Base-by-base conservation (phyloP, 371 early-diverging fungal genomes). In the Lichtheimia ornata region DNA sequence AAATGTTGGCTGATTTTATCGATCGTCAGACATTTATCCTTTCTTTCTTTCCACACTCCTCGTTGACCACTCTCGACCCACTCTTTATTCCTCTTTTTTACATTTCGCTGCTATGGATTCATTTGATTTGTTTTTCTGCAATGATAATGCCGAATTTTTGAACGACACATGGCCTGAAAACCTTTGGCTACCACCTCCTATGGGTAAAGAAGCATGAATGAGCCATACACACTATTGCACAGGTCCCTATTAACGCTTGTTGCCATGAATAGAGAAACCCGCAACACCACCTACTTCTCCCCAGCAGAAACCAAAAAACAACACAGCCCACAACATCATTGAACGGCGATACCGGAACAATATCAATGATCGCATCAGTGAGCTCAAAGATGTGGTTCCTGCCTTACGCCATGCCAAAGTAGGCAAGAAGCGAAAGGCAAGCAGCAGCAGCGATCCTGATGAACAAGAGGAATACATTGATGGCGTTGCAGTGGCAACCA, bases 261-360 rank as follows among this genome's bases (percentile, higher is more conserved):
- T 35, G 35, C 35, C 35, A 47, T 47, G 11, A 6, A 18, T 2
- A n/a, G 47, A 47, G 6, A 22, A 22, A 5, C 47, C 47, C 17
- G 47, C 7, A 2, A 47, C 47, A 22, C 47, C 47, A 47, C 47
- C 47, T 18, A 22, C 22, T 18, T 47, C 47, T n/a, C 47, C 47
- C 17, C 47, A n/a, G n/a, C 47, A 47, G 18, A 47, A 47, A 47
- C 47, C 47, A 13, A 89, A 92, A 66, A 93, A 90, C 67, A 35
- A 35, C 9, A 85, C 88, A 13, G 90, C 93, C 0, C 95, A 94
- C 69, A 94, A 94, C 63, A 93, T 89, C 11, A 91, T 94, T 22
- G 95, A 94, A 71, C 83, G 89, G 14, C 84, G 90, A 56, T 93
- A 93, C 76, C 82, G 95, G 61, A 92, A 91, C 77, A 94, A 94